Evolutionary conservation across 768 basidiomycete species (phyloP).

Genomic region (Podaxis sp.): DNA sequence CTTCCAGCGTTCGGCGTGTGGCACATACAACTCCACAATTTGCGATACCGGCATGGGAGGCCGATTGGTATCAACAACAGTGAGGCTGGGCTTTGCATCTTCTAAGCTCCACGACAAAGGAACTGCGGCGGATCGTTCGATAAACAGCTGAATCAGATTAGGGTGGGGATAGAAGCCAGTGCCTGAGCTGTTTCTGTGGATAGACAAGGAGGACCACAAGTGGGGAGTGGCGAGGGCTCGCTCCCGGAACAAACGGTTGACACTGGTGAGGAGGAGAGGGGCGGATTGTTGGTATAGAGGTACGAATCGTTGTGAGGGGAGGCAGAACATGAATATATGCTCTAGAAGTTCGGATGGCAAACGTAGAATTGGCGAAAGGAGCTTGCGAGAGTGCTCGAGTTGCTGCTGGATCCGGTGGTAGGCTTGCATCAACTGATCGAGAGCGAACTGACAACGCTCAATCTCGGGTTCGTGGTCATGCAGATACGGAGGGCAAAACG

Average conservation of each 20-base stretch:
- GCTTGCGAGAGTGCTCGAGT: conserved; percentile 17
- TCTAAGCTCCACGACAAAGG: conserved; percentile 27
- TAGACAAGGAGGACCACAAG: conserved; percentile 24
- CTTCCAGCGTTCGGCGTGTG: conserved; percentile 27
- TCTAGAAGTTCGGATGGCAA: conserved; percentile 9
- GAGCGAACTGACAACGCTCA: not conserved
- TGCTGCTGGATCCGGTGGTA: conserved; percentile 5
- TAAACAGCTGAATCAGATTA: conserved; percentile 21
- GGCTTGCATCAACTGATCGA: conserved; percentile 5
- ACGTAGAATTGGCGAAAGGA: conserved; percentile 13
- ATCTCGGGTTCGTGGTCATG: conserved; percentile 7
- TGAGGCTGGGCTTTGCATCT: conserved; percentile 15
- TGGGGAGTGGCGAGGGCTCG: conserved; percentile 16
- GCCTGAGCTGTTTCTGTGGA: conserved; percentile 17
- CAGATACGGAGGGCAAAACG: not conserved
- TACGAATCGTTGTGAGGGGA: conserved; percentile 14
- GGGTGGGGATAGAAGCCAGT: conserved; percentile 15
- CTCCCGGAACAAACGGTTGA: conserved; percentile 17
- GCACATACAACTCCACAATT: conserved; percentile 25
- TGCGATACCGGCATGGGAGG: conserved; percentile 19
- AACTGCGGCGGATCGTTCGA: conserved; percentile 26
- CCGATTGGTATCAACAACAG: conserved; percentile 15
- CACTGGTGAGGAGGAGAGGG: conserved; percentile 16
- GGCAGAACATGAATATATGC: conserved; percentile 14
- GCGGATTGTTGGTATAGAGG: conserved; percentile 10